Conservation (phyloP, 192 early-diverging fungal species). For the Linnemannia hyalina region DNA sequence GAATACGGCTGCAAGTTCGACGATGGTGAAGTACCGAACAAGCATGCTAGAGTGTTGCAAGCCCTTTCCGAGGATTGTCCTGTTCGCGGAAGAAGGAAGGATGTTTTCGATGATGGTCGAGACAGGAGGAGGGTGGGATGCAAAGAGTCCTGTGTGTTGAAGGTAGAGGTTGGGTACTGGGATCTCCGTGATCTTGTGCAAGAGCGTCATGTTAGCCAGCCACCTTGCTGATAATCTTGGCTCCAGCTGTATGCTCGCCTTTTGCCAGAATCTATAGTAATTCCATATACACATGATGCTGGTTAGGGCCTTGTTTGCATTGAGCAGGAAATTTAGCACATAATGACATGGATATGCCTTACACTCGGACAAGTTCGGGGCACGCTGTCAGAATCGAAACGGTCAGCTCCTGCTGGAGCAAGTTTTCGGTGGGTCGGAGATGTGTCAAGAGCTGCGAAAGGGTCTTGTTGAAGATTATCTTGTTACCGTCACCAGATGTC, state of each 20-base stretch:
- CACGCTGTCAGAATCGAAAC: conserved; percentile 74
- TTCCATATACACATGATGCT: not conserved
- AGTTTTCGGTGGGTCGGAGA: conserved; percentile 75
- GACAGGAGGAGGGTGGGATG: conserved; percentile 69
- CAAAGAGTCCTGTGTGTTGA: conserved; percentile 52
- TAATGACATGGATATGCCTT: conserved; percentile 23
- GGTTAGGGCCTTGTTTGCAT: not conserved
- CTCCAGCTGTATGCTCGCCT: conserved; percentile 73
- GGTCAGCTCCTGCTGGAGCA: conserved; percentile 74
- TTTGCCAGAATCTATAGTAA: conserved; percentile 72
- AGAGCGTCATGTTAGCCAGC: conserved; percentile 82
- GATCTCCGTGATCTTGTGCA: conserved; percentile 76
- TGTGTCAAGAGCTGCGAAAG: conserved; percentile 66
- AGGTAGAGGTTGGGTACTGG: conserved; percentile 73
- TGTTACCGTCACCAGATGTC: conserved; percentile 36
- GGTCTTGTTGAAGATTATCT: conserved; percentile 67
- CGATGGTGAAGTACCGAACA: conserved; percentile 73
- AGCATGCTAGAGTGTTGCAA: conserved; percentile 73
- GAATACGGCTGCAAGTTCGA: conserved; percentile 68
- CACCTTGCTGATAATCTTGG: conserved; percentile 78
- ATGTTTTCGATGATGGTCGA: conserved; percentile 76
- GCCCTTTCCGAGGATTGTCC: conserved; percentile 66
- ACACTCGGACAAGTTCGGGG: conserved; percentile 82
- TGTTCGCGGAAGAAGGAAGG: conserved; percentile 69
- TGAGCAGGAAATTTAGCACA: too few relatives aligned